A percentile compares a stretch with the other conserved stretches of the same genome.
Conservation (phyloP, 2,329 filamentous ascomycete genomes). For the Alternaria rosae region DNA sequence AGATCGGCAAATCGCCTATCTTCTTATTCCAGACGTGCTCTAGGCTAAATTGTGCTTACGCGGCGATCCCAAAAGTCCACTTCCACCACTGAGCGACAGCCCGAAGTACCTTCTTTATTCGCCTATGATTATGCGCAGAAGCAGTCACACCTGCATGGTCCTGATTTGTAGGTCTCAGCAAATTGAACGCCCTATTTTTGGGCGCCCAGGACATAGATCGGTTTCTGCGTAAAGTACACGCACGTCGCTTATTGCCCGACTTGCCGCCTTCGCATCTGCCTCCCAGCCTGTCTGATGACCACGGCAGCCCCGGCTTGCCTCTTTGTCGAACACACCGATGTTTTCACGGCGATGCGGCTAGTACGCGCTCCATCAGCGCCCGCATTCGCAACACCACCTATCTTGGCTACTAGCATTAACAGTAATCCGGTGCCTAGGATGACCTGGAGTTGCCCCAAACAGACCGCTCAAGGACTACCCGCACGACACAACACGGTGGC, state of each 20-base stretch:
- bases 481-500: slow-evolving; percentile 24
- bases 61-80: slow-evolving; percentile 18
- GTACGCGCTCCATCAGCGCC: slow-evolving; percentile 20
- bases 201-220: slow-evolving; percentile 26
- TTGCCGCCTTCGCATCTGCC: slow-evolving; percentile 27
- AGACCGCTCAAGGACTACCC: slow-evolving; percentile 24
- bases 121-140: slow-evolving; percentile 22
- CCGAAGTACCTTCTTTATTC: slow-evolving; percentile 21
- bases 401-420: slow-evolving; percentile 17
- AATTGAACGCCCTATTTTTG: slow-evolving; percentile 32
- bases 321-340: slow-evolving; percentile 15
- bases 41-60: slow-evolving; percentile 25
- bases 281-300: slow-evolving; percentile 24
- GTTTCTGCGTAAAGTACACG: slow-evolving; percentile 23
- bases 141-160: slow-evolving; percentile 27
- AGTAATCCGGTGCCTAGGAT: slow-evolving; percentile 21
- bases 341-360: slow-evolving; percentile 16
- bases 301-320: slow-evolving; percentile 11
- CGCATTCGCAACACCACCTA: slow-evolving; percentile 23
- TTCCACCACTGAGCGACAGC: slow-evolving; percentile 19
- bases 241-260: slow-evolving; percentile 23
- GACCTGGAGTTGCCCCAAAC: slow-evolving; percentile 22
- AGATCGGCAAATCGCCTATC: slow-evolving; percentile 24
- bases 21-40: slow-evolving; percentile 16
- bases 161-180: slow-evolving; percentile 18